Conservation (phyloP, 208 protist species). For the Porcisia deanei region DNA sequence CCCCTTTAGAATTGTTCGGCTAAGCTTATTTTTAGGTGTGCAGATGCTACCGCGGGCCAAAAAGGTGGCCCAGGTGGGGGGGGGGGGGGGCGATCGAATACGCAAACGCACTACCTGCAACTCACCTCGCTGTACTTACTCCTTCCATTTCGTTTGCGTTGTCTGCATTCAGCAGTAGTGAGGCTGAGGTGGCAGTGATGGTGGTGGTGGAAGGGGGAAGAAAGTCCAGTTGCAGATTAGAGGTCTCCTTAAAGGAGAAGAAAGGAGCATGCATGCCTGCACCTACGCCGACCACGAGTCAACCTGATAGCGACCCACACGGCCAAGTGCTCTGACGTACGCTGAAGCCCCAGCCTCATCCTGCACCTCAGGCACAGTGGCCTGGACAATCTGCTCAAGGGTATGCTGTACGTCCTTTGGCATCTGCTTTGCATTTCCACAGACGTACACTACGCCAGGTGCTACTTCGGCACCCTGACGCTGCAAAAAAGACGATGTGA, state of each 20-base stretch:
- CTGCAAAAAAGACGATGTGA: constrained; percentile 52
- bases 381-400: constrained; percentile 57
- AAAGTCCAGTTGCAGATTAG: neutral
- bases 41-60: neutral
- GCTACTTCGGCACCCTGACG: constrained; percentile 21
- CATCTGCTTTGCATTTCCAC: constrained; percentile 90
- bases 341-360: constrained; percentile 36
- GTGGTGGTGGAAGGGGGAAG: neutral
- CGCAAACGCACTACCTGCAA: neutral
- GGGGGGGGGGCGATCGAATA: neutral
- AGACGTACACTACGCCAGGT: constrained; percentile 60
- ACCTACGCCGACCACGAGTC: constrained; percentile 88
- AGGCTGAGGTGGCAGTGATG: neutral
- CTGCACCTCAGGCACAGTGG: constrained; percentile 43
- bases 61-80: neutral
- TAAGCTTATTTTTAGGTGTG: neutral
- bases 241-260: too few relatives aligned
- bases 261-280: neutral
- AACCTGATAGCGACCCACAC: constrained; percentile 68
- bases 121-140: neutral
- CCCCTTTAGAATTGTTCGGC: neutral
- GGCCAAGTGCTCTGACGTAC: constrained; percentile 41
- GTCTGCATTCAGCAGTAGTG: neutral
- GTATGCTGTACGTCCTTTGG: constrained; percentile 68
- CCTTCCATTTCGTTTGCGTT: neutral